Conservation (phyloP, 1,284 basidiomycete species). For the Gomphus bonarii region DNA sequence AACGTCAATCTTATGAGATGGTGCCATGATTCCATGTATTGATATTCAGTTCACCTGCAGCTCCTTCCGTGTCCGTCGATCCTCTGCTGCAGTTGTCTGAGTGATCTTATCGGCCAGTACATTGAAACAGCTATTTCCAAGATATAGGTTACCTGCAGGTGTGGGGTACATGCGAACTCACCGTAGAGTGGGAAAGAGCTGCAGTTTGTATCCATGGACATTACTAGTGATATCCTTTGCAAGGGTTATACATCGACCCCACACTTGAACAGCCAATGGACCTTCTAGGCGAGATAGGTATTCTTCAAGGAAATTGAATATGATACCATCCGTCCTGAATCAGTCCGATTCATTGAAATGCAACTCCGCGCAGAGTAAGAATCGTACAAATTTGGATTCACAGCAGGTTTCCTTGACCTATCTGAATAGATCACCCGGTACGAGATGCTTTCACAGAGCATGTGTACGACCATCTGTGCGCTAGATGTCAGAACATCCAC, state of each 20-base stretch:
- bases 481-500: constrained; percentile 78
- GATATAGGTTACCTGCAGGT: not conserved
- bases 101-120: constrained; percentile 77
- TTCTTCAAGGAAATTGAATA: constrained; percentile 83
- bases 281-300: constrained; percentile 84
- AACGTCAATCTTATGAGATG: not conserved
- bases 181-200: constrained; percentile 70
- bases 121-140: constrained; percentile 58
- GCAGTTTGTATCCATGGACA: constrained; percentile 52
- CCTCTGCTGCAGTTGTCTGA: constrained; percentile 84
- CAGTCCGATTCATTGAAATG: constrained; percentile 3
- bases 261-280: constrained; percentile 85
- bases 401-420: constrained; percentile 41
- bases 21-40: not conserved
- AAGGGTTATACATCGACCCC: constrained; percentile 71
- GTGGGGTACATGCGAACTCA: constrained; percentile 23
- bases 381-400: constrained; percentile 59
- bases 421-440: constrained; percentile 42
- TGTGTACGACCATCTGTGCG: constrained; percentile 82
- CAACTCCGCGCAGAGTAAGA: not conserved
- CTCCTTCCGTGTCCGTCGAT: constrained; percentile 81
- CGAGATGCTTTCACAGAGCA: constrained; percentile 79
- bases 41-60: constrained; percentile 51
- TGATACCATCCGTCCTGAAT: constrained; percentile 48
- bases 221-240: constrained; percentile 68